Conservation (phyloP, 2,329 filamentous ascomycete species). For the Xylaria sp. region DNA sequence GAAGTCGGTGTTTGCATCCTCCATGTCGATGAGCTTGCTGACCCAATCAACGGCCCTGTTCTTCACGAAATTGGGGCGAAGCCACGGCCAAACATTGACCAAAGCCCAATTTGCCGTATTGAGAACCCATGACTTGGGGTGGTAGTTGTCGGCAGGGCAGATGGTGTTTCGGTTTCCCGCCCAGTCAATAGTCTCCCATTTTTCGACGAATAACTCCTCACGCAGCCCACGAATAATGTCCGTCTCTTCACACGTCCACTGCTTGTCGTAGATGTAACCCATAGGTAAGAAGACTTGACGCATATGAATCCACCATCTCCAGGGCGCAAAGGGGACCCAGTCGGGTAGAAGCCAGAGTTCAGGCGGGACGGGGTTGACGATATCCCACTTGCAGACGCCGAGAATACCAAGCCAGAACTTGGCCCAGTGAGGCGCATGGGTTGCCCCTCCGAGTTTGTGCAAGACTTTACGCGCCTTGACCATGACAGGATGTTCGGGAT, state of each 20-base stretch:
- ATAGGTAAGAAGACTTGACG: constrained; percentile 96
- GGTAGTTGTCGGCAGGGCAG: constrained; percentile 83
- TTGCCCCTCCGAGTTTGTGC: constrained; percentile 86
- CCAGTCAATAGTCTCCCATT: constrained; percentile 84
- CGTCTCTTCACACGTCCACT: constrained; percentile 81
- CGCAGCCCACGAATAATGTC: constrained; percentile 77
- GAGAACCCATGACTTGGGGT: constrained; percentile 88
- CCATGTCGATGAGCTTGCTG: constrained; percentile 86
- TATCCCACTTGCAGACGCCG: constrained; percentile 86
- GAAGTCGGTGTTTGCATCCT: constrained; percentile 93
- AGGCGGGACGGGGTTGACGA: constrained; percentile 92
- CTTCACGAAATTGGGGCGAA: constrained; percentile 74
- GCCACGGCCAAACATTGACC: constrained; percentile 82
- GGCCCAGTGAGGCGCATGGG: constrained; percentile 90
- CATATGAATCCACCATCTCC: constrained; percentile 99
- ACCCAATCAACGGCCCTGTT: constrained; percentile 82
- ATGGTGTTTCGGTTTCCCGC: constrained; percentile 83
- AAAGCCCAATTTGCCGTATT: constrained; percentile 82
- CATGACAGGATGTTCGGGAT: constrained; percentile 85
- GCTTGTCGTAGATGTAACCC: constrained; percentile 88
- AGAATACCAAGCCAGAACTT: constrained; percentile 94
- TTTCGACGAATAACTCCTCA: constrained; percentile 83
- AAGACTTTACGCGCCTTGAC: constrained; percentile 84
- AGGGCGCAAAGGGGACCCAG: constrained; percentile 89
- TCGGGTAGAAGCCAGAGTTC: constrained; percentile 94